Base-by-base conservation (phyloP, 106 monocot species). In the Dendrobium chrysotoxum region DNA sequence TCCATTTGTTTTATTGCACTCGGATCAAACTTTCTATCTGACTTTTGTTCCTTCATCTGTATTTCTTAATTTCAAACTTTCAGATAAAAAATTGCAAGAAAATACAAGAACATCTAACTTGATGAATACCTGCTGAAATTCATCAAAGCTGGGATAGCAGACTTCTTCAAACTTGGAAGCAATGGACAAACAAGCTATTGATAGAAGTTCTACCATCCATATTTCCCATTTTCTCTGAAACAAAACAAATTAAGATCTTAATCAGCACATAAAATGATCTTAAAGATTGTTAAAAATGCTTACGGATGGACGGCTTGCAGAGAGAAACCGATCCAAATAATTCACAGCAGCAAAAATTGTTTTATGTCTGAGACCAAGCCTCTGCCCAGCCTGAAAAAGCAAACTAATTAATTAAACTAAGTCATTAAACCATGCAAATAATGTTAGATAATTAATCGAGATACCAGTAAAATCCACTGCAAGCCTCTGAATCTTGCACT, bases 121-220 rank as follows among this genome's bases (percentile, higher is more conserved):
- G 17, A 61, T 75, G 21, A 42, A n/a, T 21, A 44, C 44, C 40
- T 40, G 40, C 85, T 89, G 93, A 45, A 86, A 87, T 54, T 89
- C 86, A 65, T 89, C 83, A 28, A 96, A 78, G 0, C 84, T 85
- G 25, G 88, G 88, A 46, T 88, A 30, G 67, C 10, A 6, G 41
- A 89, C 89, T 54, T 93, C 93, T 35, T 88, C 89, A n/a, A 90
- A 73, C 76, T 96, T 96, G 25, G 90, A 86, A 46, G 96, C 91
- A 76, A 93, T 85, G 4, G 91, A 91, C 0, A 93, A 53, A 57
- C 96, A 96, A 0, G 93, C 86, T 23, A 96, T 57, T 1, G 88
- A 87, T n/a, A 88, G 70, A 82, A 96, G 25, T 25, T 96, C 96
- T 70, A 87, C 82, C 91, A 93, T 93, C 96, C 96, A 96, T 23